Evolutionary conservation across 495 filamentous ascomycete species (phyloP), one percentile per base, ranked within the genome.

Genomic region (Podospora conica): DNA sequence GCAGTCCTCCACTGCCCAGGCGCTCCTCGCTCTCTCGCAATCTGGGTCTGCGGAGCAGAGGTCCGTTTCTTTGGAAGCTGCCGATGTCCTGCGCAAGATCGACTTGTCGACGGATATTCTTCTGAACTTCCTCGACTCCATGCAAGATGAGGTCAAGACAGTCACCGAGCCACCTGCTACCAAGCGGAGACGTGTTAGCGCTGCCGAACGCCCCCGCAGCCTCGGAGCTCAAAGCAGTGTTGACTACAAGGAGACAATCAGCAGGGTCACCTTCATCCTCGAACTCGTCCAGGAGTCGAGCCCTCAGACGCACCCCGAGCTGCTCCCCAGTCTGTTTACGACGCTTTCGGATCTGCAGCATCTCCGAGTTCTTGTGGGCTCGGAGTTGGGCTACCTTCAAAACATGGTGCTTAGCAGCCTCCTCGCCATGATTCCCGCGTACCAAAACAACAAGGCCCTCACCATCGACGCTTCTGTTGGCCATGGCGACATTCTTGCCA

Each of bases 331-430:
- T 53, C 82, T 97, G 9, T 98, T 97, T 81, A 85, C 88, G 29
- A 80, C 89, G 0, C 83, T 98, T 53, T 87, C 85, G n/a, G 91
- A 96, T 68, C 80, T 98, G 31, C 91, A 95, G 57, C 87, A 90
- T 66, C 90, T 91, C 72, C 88, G 90, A 71, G 80, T 83, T 2
- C 83, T 90, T 61, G 83, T 90, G 20, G 79, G 80, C 18, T 90
- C 91, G 1, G 91, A 93, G 67, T 82, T 96, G 65, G 91, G 88
- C 7, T 97, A 97, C 77, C 82, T 98, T 18, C 88, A 97, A 70
- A 88, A 86, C 58, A 75, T 96, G 54, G 84, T 92, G 1, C 79
- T 98, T 40, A 84, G 88, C 57, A 90, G 88, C 69, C 82, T 97
- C 12, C 78, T 91, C 33, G 85, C 86, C 55, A 94, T 97, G 75